Percentiles rank a stretch among this genome's conserved stretches.
These are phyloP conservation scores for Elsinoe arachidis DNA, from an alignment of 2,329 filamentous ascomycete genomes.

Conservation along the genomic window DNA sequence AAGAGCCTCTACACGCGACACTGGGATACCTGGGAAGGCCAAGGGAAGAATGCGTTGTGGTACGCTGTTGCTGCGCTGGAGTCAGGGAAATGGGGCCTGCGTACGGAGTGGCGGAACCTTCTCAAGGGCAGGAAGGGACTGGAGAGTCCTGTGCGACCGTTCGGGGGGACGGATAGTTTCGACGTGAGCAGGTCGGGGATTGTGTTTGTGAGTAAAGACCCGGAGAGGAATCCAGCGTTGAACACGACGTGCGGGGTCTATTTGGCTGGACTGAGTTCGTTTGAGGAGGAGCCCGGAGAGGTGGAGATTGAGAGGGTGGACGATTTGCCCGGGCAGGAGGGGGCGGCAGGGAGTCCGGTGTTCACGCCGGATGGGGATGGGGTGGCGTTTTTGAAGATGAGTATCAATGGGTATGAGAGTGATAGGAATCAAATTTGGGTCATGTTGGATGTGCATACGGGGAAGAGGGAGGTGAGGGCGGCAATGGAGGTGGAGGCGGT, in stretches of 20 bases:
- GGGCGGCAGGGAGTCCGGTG: slow-evolving; percentile 57
- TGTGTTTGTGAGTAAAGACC: slow-evolving; percentile 68
- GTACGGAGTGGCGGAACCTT: slow-evolving; percentile 45
- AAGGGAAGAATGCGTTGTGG: slow-evolving; percentile 64
- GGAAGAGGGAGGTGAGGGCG: slow-evolving; percentile 26
- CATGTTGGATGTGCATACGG: slow-evolving; percentile 51
- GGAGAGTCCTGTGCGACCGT: slow-evolving; percentile 64
- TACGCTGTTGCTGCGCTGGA: slow-evolving; percentile 51
- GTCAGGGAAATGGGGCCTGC: slow-evolving; percentile 25
- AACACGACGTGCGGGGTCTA: slow-evolving; percentile 80
- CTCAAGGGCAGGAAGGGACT: slow-evolving; percentile 47
- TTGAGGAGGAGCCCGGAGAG: slow-evolving; percentile 44
- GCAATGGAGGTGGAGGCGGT: slow-evolving; percentile 51
- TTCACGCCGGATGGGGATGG: slow-evolving; percentile 67
- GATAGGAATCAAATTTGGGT: slow-evolving; percentile 65
- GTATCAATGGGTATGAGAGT: slow-evolving; percentile 65
- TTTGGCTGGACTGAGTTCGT: slow-evolving; percentile 56
- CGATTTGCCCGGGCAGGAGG: slow-evolving; percentile 51
- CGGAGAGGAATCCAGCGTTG: slow-evolving; percentile 58
- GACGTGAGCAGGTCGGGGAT: slow-evolving; percentile 59
- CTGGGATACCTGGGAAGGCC: slow-evolving; percentile 52
- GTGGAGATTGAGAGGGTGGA: slow-evolving; percentile 34
- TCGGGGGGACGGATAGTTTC: slow-evolving; percentile 73
- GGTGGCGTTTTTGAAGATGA: slow-evolving; percentile 73
- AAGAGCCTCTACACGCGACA: slow-evolving; percentile 45